Base-by-base conservation (phyloP, 139 green algal species). In the Tetratostichococcus sp. region DNA sequence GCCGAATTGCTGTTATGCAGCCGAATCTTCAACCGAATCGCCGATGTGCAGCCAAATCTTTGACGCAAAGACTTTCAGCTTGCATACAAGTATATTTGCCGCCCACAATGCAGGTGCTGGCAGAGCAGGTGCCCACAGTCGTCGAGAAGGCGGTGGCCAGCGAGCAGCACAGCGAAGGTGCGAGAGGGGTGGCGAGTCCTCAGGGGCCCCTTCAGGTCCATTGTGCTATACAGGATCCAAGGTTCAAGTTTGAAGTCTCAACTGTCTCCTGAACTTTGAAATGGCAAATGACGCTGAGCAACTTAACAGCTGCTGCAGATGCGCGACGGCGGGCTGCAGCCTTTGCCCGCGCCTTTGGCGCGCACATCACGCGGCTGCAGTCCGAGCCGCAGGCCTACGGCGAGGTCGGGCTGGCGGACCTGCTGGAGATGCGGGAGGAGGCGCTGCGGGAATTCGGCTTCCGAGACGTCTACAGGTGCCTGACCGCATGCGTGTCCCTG, bases 381-480 rank as follows among this genome's bases (percentile, higher is more conserved):
- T 33, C 19, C 2, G 87, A 94, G 65, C 87, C 87, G 19, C 71
- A 69, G 21, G 80, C 78, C 3, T 99, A 98, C 74, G 96, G 96
- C 0, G 78, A 85, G 43, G 84, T 97, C 39, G 92, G 92, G 22
- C 87, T 99, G 58, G 86, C 88, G 0, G 93, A 97, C 65, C 79
- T 99, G 75, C 93, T 99, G 83, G 94, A 97, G 80, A 91, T 98
- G 89, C 79, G 96, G 0, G 96, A 99, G 80, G 93, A 99, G 82
- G 98, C 94, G 83, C 85, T 99, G 73, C 81, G 95, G 1, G 95
- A 98, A 81, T 98, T 97, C 83, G 86, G 89, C 5, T 99, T 99
- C 84, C 79, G 75, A 1, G 96, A 99, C 71, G 92, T 95, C 14
- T 99, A 99, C 87, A 85, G 83, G 81, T 86, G 68, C 78, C n/a